Base-by-base conservation (phyloP, 208 protist species). In the Leptomonas seymouri region DNA sequence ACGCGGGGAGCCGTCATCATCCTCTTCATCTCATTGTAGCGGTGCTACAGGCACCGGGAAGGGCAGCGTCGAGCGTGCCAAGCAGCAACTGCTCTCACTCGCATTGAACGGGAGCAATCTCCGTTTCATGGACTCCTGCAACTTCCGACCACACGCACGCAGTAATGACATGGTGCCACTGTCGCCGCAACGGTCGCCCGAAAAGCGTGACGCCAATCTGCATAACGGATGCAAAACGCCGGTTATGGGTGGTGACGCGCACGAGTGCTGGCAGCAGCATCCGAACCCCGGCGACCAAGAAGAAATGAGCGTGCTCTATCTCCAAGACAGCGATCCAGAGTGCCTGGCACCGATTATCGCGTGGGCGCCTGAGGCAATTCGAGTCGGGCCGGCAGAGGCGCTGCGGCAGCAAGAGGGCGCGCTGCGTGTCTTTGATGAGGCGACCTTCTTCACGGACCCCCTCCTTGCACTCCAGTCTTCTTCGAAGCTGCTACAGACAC, bases 311-410 rank as follows among this genome's bases (percentile, higher is more conserved):
- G 60, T 74, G 27, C 51, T 65, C 7, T 76, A 76, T 49, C 18
- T 70, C 39, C 67, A 73, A 50, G 55, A 64, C 45, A 76, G 25
- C 56, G 73, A 85, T 28, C 57, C 51, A 27, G 27, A 44, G 51
- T 62, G 72, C 25, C 27, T 58, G 15, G 80, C 87, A 14, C 87
- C 87, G 3, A 86, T 93, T 71, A 71, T 90, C 21, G 73, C 81
- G 20, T 93, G 87, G 87, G 87, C 79, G 8, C 84, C 87, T 5
- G 44, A 67, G 49, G 82, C 78, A 0, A 71, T 83, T 3, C 65
- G 73, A 21, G 82, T 88, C 5, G 67, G 74, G n/a, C 59, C 68
- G 4, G 67, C 46, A 14, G 73, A 78, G 67, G 77, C 77, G 5
- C 44, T 46, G 41, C 59, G 71, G 46, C 49, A 71, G 46, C 74